A percentile compares a stretch with the other conserved stretches of the same genome.
phyloP scores from a whole-genome alignment of 2,329 filamentous ascomycete species.

The Colletotrichum abscissum region DNA sequence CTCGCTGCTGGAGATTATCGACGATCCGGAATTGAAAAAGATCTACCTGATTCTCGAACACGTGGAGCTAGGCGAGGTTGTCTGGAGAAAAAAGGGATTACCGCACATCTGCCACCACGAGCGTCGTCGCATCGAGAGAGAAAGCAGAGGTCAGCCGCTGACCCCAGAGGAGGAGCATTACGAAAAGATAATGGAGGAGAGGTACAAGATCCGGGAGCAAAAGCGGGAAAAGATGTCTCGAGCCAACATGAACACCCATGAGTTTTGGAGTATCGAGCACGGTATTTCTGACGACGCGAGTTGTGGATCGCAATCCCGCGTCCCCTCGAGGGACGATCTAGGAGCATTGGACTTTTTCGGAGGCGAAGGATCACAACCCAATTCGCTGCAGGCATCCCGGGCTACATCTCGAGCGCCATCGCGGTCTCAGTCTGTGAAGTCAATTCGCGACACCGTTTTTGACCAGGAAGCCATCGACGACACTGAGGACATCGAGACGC shows the following conservation, averaged over 20 bases:
- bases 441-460: constrained; percentile 40
- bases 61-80: constrained; percentile 92
- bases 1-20: constrained; percentile 94
- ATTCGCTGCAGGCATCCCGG: constrained; percentile 51
- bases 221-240: constrained; percentile 67
- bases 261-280: constrained; percentile 88
- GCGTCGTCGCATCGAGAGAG: constrained; percentile 81
- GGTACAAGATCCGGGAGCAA: constrained; percentile 66
- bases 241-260: constrained; percentile 63
- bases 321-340: constrained; percentile 54
- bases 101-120: constrained; percentile 87
- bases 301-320: constrained; percentile 54
- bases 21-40: constrained; percentile 95
- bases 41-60: constrained; percentile 98
- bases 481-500: constrained; percentile 66
- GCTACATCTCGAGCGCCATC: constrained; percentile 60
- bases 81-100: constrained; percentile 91
- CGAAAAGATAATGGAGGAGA: constrained; percentile 68
- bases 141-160: constrained; percentile 70
- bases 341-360: constrained; percentile 44
- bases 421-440: constrained; percentile 58
- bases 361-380: constrained; percentile 49
- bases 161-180: constrained; percentile 71
- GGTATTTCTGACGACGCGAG: constrained; percentile 68
- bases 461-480: constrained; percentile 28